A percentile compares a stretch with the other conserved stretches of the same genome.
Conservation (phyloP, 495 filamentous ascomycete genomes). For the Podospora australis region DNA sequence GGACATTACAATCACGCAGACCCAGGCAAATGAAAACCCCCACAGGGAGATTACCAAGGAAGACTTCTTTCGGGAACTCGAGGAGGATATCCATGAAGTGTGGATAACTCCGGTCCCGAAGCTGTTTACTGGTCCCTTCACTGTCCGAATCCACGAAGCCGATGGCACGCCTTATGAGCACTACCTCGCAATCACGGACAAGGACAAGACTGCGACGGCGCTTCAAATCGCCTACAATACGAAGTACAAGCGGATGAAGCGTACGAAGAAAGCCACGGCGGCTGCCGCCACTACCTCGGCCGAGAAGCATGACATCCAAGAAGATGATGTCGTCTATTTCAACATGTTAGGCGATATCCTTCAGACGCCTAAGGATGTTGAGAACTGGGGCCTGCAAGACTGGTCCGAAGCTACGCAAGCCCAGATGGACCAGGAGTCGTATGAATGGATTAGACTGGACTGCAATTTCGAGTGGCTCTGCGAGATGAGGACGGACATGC, state of each 20-base stretch:
- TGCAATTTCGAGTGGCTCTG: conserved; percentile 98
- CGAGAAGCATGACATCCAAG: conserved; percentile 66
- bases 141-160: conserved; percentile 94
- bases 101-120: conserved; percentile 64
- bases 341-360: conserved; percentile 93
- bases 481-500: conserved; percentile 66
- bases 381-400: conserved; percentile 76
- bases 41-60: conserved; percentile 49
- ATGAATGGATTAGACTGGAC: conserved; percentile 98
- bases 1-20: conserved; percentile 83
- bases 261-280: conserved; percentile 80
- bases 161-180: conserved; percentile 99
- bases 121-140: conserved; percentile 92
- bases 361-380: conserved; percentile 69
- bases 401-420: conserved; percentile 84
- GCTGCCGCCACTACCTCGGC: conserved; percentile 43
- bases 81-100: conserved; percentile 66
- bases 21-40: conserved; percentile 45
- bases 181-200: conserved; percentile 89
- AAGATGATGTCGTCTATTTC: conserved; percentile 89
- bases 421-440: conserved; percentile 89
- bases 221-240: conserved; percentile 98
- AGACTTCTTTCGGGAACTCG: conserved; percentile 74
- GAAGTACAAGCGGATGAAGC: conserved; percentile 96
- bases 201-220: conserved; percentile 50